Evolutionary conservation across 2,329 filamentous ascomycete genomes (phyloP).

Genomic region (Colletotrichum scovillei): DNA sequence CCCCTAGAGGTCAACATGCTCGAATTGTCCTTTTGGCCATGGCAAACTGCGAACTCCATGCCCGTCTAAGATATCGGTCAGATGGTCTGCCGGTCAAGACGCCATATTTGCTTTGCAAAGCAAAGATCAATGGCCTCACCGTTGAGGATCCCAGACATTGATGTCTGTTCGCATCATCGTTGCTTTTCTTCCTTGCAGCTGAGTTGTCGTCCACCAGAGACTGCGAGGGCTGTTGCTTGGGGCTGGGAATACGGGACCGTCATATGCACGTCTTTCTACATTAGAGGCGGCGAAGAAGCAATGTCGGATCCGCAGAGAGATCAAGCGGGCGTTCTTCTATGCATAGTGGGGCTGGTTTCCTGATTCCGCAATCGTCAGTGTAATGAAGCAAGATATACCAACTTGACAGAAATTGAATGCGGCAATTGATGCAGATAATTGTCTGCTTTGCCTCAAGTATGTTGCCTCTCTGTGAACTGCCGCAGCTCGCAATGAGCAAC

Average conservation of each 20-base stretch:
- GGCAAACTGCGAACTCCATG: not conserved
- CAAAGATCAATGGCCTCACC: not conserved
- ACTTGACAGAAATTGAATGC: not conserved
- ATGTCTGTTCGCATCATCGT: not conserved
- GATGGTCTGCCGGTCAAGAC: conserved; percentile 18
- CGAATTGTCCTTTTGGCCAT: not conserved
- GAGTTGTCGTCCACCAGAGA: not conserved
- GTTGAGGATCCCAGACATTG: not conserved
- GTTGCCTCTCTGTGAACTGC: not conserved
- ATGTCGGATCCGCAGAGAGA: not conserved
- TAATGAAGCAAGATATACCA: not conserved
- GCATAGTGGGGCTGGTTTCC: not conserved
- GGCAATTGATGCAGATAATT: conserved; percentile 1
- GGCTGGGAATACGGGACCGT: not conserved
- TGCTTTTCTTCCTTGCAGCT: conserved; percentile 14
- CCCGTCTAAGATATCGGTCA: conserved; percentile 6
- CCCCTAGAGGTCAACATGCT: not conserved
- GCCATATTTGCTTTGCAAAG: conserved; percentile 15
- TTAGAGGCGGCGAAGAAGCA: conserved; percentile 15
- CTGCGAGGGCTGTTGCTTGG: not conserved
- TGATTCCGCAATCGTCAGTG: not conserved
- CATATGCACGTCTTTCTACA: conserved; percentile 9
- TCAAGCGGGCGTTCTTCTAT: conserved; percentile 7
- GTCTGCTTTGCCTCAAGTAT: not conserved
- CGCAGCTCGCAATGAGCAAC: not conserved